Conservation (phyloP, 2,329 filamentous ascomycete species). For the Aspergillus sp. region DNA sequence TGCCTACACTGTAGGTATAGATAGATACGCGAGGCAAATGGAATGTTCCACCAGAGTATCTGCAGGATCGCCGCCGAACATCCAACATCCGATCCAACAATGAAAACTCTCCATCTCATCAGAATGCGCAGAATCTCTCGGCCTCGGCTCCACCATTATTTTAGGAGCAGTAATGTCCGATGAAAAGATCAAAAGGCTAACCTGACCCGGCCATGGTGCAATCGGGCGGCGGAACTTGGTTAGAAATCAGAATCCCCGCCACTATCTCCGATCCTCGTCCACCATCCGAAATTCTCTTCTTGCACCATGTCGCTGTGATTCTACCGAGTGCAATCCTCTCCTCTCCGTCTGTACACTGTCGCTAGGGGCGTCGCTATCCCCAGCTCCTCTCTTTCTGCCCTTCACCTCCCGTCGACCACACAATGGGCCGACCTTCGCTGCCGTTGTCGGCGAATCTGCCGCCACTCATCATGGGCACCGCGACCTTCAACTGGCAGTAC, state of each 20-base stretch:
- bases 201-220: constrained; percentile 22
- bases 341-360: background rate
- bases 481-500: constrained; percentile 50
- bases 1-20: no score
- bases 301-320: background rate
- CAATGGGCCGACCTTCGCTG: constrained; percentile 27
- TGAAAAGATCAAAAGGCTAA: no score
- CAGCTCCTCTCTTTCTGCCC: no score
- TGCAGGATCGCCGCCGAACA: no score
- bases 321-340: background rate
- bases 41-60: no score
- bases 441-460: constrained; percentile 43
- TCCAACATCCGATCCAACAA: no score
- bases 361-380: no score
- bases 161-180: no score
- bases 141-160: background rate
- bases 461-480: constrained; percentile 50
- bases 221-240: constrained; percentile 8
- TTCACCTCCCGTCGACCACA: background rate
- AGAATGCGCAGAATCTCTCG: no score
- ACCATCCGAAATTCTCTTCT: background rate
- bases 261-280: background rate
- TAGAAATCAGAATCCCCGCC: constrained; percentile 9
- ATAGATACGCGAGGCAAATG: no score
- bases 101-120: no score